Evolutionary conservation across 75 land plant genomes (phyloP), one percentile per base, ranked within the genome.

Genomic region (Larix kaempferi): DNA sequence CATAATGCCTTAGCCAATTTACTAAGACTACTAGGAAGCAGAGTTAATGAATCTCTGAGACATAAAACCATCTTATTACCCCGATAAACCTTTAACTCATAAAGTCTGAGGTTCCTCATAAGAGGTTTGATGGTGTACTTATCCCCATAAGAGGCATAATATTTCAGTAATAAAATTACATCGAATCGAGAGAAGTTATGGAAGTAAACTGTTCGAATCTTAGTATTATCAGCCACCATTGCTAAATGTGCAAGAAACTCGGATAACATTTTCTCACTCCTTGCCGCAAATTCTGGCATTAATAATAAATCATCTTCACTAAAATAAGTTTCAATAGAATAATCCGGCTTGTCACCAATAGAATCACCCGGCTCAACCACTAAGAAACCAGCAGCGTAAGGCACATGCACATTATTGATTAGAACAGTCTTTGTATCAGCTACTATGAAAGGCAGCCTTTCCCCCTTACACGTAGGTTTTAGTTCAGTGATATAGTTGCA

Each of bases 1-100:
- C 78, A 77, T 64, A 77, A 61, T 5, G 71, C 64, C 21, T 76
- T 57, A 5, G 77, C 61, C 62, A 76, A 29, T 58, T 39, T 29
- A 35, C 2, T 21, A 0, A 76, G 62, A 59, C 77, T 76, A 57
- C 63, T 59, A 57, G 77, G 77, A 10, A 59, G 44, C 23, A 76
- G 77, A 16, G 37, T 67, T 0, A 10, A 67, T 33, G 71, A 67
- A 37, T 67, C 71, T 67, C 21, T 67, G 26, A 67, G 21, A 37
- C 59, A 1, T 12, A 57, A 57, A 0, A 57, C 17, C 59, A 12
- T 1, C 1, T 57, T 57, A 57, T 57, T 1, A 0, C 59, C 19
- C 13, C 19, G 59, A 57, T 2, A 2, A 15, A 67, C 71, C 0
- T 4, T 14, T 35, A 67, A 67, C 71, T 67, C 19, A 8, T 67